Percentiles rank a stretch among this genome's conserved stretches.
These are phyloP conservation scores for Fagopyrum tataricum DNA, from an alignment of 148 eudicot genomes.

Conservation along the genomic window DNA sequence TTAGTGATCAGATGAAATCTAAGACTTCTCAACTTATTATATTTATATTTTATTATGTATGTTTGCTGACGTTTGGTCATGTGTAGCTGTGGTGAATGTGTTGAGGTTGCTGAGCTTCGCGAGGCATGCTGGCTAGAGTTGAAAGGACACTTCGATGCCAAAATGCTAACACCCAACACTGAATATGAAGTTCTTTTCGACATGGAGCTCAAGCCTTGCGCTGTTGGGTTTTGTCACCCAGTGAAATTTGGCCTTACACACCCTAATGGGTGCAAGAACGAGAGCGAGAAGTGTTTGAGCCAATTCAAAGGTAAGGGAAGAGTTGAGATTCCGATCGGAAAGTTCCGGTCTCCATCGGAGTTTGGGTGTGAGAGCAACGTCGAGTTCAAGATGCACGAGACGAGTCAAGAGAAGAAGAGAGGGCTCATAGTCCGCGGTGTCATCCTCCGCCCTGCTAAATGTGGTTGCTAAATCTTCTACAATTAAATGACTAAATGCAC, in stretches of 20 bases:
- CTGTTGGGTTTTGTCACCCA: neutral
- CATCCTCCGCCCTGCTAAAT: slow-evolving; percentile 4
- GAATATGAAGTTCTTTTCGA: slow-evolving; percentile 10
- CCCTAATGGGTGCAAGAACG: slow-evolving; percentile 1
- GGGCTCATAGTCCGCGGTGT: slow-evolving; percentile 6
- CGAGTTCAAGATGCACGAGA: slow-evolving; percentile 5
- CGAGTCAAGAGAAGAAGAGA: neutral
- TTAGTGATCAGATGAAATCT: too few relatives aligned
- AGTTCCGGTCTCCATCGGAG: neutral
- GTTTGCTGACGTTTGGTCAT: neutral
- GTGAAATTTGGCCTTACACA: neutral
- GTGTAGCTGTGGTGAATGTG: neutral
- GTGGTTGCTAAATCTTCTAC: neutral
- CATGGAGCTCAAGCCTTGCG: slow-evolving; percentile 6
- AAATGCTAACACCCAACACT: slow-evolving; percentile 4
- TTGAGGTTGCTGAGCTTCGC: slow-evolving; percentile 10
- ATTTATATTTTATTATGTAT: too few relatives aligned
- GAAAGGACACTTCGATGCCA: neutral
- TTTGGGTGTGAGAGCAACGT: neutral
- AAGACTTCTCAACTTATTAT: too few relatives aligned
- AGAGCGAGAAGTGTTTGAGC: slow-evolving; percentile 7
- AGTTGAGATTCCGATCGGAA: neutral
- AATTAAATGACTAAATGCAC: neutral
- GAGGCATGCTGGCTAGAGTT: neutral
- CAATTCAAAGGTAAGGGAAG: neutral